phyloP scores from a whole-genome alignment of 1,139 yeast genomes.

The Pichia norvegensis region DNA sequence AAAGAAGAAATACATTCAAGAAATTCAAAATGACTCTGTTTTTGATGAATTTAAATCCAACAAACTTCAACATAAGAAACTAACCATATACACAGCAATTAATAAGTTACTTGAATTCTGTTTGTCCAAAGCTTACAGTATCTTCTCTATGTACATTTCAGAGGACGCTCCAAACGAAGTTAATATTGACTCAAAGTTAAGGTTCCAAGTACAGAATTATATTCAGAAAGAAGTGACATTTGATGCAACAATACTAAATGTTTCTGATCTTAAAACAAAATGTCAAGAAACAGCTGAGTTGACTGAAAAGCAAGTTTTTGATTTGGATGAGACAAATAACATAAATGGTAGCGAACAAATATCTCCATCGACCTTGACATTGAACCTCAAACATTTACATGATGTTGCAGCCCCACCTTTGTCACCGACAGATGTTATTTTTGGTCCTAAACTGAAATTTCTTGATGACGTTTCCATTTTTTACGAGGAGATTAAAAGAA shows the following conservation, averaged over 20 bases:
- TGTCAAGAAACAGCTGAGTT: not conserved
- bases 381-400: conserved; percentile 7
- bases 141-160: conserved; percentile 63
- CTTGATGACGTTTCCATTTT: conserved; percentile 34
- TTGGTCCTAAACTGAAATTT: conserved; percentile 29
- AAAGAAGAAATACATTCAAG: conserved; percentile 7
- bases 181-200: conserved; percentile 57
- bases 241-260: conserved; percentile 2
- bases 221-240: conserved; percentile 6
- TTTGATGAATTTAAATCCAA: conserved; percentile 4
- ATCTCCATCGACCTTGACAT: not conserved
- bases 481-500: conserved; percentile 37
- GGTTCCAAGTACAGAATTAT: conserved; percentile 38
- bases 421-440: conserved; percentile 23
- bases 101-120: conserved; percentile 42
- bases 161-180: conserved; percentile 63
- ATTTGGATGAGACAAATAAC: not conserved
- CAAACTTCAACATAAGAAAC: conserved; percentile 12
- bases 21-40: conserved; percentile 2
- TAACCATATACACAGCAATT: conserved; percentile 31
- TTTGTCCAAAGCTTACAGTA: conserved; percentile 49
- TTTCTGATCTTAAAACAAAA: conserved; percentile 6
- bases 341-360: not conserved
- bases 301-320: not conserved
- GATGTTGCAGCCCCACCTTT: not conserved